Evolutionary conservation across 2,329 filamentous ascomycete genomes (phyloP), one percentile per base, ranked within the genome.

Genomic region (Trichophyton benhamiae): DNA sequence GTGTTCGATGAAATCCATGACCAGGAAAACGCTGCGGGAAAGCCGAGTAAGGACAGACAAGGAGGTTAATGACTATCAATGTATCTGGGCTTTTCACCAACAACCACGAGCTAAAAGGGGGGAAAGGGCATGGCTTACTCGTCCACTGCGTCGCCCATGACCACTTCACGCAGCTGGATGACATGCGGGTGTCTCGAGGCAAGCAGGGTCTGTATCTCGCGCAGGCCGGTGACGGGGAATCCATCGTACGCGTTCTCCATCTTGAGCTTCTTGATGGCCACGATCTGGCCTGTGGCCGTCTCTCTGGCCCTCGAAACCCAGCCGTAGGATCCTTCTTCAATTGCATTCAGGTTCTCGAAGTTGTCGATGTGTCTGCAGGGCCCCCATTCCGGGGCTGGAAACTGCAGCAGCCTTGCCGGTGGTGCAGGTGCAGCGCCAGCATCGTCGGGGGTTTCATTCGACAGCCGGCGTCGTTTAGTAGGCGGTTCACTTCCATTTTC

Each of bases 1-100:
- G 79, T 99, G 94, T 78, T 97, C 92, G 69, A 96, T 80, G 75
- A 97, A 99, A 71, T 96, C 91, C 81, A 99, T 92, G 65, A 97
- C 94, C 62, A 99, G 84, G 73, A 90, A 95, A 66, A 96, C 87
- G 76, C 87, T 90, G 73, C 73, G 65, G 69, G 68, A 63, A 66
- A 59, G n/a, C 7, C 58, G 58, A 52, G 61, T 55, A 48, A 52
- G 60, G 62, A 60, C 33, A 38, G 33, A 38, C 33, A 63, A 64
- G 63, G 65, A 65, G 62, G 73, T 74, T 73, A 75, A 74, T 67
- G 66, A 68, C 65, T 58, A 63, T 69, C 63, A 66, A 38, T 62
- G 66, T 65, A 72, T 68, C 72, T 68, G 65, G 67, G 70, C 68
- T 73, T 74, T 73, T 76, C 73, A 73, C 58, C 20, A 13, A 30